Evolutionary conservation across 2,329 filamentous ascomycete genomes (phyloP).

Genomic region (Thermomyces lanuginosus): DNA sequence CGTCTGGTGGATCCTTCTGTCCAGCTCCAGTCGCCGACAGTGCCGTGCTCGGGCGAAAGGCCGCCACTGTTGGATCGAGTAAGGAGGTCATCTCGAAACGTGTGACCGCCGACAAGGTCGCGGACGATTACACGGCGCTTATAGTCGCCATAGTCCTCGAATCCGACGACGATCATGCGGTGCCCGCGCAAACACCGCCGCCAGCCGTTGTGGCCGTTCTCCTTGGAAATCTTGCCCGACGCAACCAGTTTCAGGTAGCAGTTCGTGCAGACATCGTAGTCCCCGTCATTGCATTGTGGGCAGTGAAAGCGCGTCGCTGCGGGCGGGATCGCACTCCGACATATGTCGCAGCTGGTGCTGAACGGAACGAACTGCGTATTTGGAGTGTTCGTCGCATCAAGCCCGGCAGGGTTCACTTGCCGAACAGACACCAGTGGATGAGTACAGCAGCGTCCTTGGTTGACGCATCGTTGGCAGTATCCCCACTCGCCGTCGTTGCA

Average conservation of each 20-base stretch:
- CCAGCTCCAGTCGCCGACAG: conserved; percentile 28
- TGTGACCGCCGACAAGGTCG: conserved; percentile 62
- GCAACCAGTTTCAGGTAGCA: conserved; percentile 59
- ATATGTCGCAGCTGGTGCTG: conserved; percentile 63
- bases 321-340: conserved; percentile 54
- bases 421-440: conserved; percentile 66
- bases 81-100: conserved; percentile 41
- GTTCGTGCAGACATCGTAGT: conserved; percentile 67
- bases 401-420: no score
- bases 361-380: conserved; percentile 56
- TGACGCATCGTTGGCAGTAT: conserved; percentile 77
- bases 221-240: conserved; percentile 48
- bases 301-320: conserved; percentile 63
- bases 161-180: conserved; percentile 67
- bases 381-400: no score
- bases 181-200: conserved; percentile 65
- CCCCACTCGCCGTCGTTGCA: conserved; percentile 95
- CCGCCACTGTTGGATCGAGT: conserved; percentile 4
- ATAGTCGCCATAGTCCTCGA: conserved; percentile 50
- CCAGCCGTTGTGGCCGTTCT: conserved; percentile 72
- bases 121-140: conserved; percentile 51
- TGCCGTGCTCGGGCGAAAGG: conserved; percentile 13
- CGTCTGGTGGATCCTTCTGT: conserved; percentile 22
- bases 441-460: conserved; percentile 62
- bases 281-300: conserved; percentile 56